Evolutionary conservation across 1,284 basidiomycete species (phyloP), one percentile per base, ranked within the genome.

Genomic region (Afroboletus lepidellus): DNA sequence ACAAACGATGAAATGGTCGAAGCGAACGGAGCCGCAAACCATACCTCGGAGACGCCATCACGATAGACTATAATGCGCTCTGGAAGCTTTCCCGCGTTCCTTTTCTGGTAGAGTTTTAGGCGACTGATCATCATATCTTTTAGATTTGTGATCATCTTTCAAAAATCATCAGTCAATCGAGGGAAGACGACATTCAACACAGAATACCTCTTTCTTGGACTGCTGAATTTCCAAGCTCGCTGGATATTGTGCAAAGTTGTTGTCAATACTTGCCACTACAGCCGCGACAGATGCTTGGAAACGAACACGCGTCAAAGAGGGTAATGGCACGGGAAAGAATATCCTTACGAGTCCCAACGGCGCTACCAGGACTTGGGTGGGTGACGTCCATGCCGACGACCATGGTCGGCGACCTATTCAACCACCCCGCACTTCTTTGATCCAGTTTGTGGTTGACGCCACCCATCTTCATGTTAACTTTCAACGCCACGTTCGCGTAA

Each of bases 371-470:
- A 16, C 86, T 84, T 21, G 88, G 87, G 69, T 92, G 90, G 1
- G 89, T 90, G 15, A 92, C 90, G 61, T 92, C 90, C 70, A 90
- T 90, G 5, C 90, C 90, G 11, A 92, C 81, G 27, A 92, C 65
- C 85, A 92, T 92, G 0, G 89, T 91, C 7, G 82, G 76, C 55
- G 64, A 65, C 50, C 73, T 57, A 43, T 70, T 74, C 38, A 91
- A 66, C 83, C 81, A 85, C 11, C 48, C 56, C 69, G 82, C 78
- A 57, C 72, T 81, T 5, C 62, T 60, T 23, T 64, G 59, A 59
- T 87, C 84, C 30, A 91, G 67, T 18, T 69, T 69, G 60, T 90
- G 88, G 62, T 92, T 92, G 50, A 86, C 71, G 18, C 90, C 90
- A 1, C 87, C 86, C 55, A 90, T 71, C 70, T 92, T 92, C 77